Base-by-base conservation (phyloP, 2,329 filamentous ascomycete genomes). In the Talaromyces sp. region DNA sequence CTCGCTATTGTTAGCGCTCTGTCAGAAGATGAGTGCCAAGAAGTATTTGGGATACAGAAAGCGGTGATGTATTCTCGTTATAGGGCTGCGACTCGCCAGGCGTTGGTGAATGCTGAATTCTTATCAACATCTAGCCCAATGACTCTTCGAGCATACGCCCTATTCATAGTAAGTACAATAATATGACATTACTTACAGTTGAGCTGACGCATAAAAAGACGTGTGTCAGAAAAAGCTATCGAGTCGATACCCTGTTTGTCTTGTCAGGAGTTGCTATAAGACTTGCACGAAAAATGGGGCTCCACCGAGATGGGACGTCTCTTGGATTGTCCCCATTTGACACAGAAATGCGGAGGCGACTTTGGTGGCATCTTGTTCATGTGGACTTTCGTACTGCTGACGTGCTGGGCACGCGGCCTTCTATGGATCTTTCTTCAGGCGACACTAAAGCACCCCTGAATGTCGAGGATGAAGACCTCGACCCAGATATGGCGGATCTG, bases 271-370 rank as follows among this genome's bases (percentile, higher is more conserved):
- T 79, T 19, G 71, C 78, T 30, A 68, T 80, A 49, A 75, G 77
- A 30, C 85, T 89, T 57, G 86, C 85, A 0, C 84, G 88, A 68
- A 86, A 86, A 69, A 86, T 89, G 81, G 87, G 87, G 0, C 78
- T 88, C 53, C 85, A 88, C 62, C 80, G 84, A 53, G 85, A 88
- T 64, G 83, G 84, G 2, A 75, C 75, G 10, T 84, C 85, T 65
- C 74, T 73, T 1, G 51, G 75, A 27, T 74, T 87, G 0, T 73
- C 77, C 1, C 83, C 84, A 0, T 87, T 85, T 66, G 83, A 87
- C 59, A 78, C 82, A 3, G 85, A 88, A 68, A 83, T 85, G 76
- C 77, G 84, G 19, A 77, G 84, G 62, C 75, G 85, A 25, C 71
- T 85, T 6, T 88, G 85, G 85, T 87, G 84, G 82, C 80, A 84